A percentile compares a stretch with the other conserved stretches of the same genome.
Evolutionary conservation across 2,329 filamentous ascomycete genomes (phyloP).

Genomic region (Bipolaris bicolor): DNA sequence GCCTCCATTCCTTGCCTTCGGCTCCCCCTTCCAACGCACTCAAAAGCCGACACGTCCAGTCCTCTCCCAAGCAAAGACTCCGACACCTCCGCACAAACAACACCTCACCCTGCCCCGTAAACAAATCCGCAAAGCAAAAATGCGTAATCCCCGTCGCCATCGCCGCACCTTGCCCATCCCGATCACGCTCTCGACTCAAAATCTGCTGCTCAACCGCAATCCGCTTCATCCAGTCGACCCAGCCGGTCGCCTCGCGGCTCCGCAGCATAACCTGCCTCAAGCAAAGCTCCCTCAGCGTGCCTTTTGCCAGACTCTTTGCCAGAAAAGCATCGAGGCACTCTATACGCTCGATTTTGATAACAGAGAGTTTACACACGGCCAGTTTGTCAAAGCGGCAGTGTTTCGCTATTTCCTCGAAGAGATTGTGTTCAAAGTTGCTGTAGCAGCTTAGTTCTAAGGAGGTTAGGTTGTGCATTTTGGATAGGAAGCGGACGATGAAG

Average conservation of each 20-base stretch:
- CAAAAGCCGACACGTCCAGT: conserved; percentile 14
- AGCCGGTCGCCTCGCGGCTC: conserved; percentile 12
- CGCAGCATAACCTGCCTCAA: conserved; percentile 22
- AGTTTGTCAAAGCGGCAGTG: conserved; percentile 26
- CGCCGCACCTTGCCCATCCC: background rate
- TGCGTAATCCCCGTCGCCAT: background rate
- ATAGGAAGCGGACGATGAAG: conserved; percentile 38
- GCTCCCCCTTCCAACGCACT: conserved; percentile 1
- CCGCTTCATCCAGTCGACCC: conserved; percentile 15
- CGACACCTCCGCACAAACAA: background rate
- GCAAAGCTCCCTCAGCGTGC: conserved; percentile 17
- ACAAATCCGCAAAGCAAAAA: background rate
- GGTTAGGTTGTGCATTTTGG: conserved; percentile 27
- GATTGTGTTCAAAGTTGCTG: conserved; percentile 30
- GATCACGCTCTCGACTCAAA: too few relatives aligned
- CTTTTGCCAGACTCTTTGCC: too few relatives aligned
- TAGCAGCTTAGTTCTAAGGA: conserved; percentile 31
- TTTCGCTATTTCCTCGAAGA: conserved; percentile 32
- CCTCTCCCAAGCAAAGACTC: conserved; percentile 2
- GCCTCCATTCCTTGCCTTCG: conserved; percentile 16
- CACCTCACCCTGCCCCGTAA: background rate
- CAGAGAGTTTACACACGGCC: conserved; percentile 23
- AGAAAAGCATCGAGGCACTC: background rate
- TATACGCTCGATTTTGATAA: conserved; percentile 21
- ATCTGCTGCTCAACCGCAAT: conserved; percentile 3